These are phyloP conservation scores for Metarhizium guizhouense DNA, from an alignment of 2,329 filamentous ascomycete genomes.

Conservation along the genomic window DNA sequence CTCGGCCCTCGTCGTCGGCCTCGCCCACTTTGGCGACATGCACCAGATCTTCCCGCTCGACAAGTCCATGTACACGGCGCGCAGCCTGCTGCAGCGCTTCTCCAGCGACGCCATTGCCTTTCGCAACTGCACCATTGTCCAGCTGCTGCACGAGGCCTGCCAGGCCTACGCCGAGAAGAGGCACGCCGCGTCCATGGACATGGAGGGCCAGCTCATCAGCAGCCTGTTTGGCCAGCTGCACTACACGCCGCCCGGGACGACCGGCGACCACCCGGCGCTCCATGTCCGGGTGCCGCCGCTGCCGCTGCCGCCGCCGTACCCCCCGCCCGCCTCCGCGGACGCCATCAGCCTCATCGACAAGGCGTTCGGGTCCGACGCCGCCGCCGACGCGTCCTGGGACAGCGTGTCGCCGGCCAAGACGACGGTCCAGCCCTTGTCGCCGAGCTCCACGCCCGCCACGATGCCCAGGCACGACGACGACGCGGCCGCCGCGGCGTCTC, in stretches of 20 bases:
- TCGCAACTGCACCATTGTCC: conserved; percentile 14
- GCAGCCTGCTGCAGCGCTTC: conserved; percentile 12
- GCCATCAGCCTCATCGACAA: background rate
- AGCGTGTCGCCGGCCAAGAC: background rate
- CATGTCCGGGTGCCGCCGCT: too few relatives aligned
- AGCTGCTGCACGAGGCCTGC: conserved; percentile 15
- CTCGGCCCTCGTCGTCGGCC: conserved; percentile 29
- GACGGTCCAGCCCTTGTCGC: background rate
- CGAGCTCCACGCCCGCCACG: background rate
- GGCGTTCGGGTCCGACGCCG: background rate
- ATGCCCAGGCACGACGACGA: background rate
- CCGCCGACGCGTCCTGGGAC: background rate
- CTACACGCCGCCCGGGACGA: background rate
- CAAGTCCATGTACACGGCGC: conserved; percentile 12
- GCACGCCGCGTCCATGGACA: conserved; percentile 10
- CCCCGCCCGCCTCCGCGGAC: background rate
- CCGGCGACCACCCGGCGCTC: background rate
- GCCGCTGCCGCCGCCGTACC: too few relatives aligned
- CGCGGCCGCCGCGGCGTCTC: background rate
- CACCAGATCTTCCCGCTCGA: conserved; percentile 19
- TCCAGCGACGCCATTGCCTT: conserved; percentile 14
- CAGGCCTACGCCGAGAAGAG: conserved; percentile 13
- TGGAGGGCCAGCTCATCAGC: conserved; percentile 15
- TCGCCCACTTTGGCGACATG: conserved; percentile 32
- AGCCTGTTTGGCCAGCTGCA: conserved; percentile 17